Base-by-base conservation (phyloP, 768 basidiomycete genomes). In the Termitomyces bulborhizus region DNA sequence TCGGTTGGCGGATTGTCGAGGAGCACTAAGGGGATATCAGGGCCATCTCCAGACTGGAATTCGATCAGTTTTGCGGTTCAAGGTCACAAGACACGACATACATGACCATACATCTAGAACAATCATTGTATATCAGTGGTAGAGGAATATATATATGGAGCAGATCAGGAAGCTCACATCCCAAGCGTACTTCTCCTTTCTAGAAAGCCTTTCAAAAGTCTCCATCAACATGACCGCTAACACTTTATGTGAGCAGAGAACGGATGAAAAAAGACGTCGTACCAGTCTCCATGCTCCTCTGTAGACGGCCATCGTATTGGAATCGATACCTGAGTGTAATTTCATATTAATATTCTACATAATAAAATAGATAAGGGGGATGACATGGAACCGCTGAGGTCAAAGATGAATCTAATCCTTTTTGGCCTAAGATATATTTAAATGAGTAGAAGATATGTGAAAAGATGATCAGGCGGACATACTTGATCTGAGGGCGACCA, bases 141-240 rank as follows among this genome's bases (percentile, higher is more conserved):
- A 55, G 55, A 45, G n/a, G 26, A 46, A 6, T 41, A 44, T 24
- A 44, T 24, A 39, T 51, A n/a, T 51, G 18, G 27, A 8, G 21
- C 7, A 34, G 4, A 46, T 18, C 21, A 1, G 6, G 37, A 12
- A 29, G 76, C 83, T 69, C 60, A 86, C 85, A 76, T 87, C 85
- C 85, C 85, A 87, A n/a, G 80, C 79, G 63, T 84, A 87, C 66
- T 87, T 87, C 57, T 85, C 83, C 65, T 85, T 84, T 46, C 81
- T 66, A 7, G 81, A 79, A 15, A 87, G 69, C 4, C 78, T 76
- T 45, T 81, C 77, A 60, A 87, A 85, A 3, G 82, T 84, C 63
- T 87, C 85, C 84, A 87, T 85, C 43, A 87, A 65, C 85, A 86
- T 87, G 8, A 81, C 82, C n/a, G 83, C 84, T 84, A 57, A 9